Base-by-base conservation (phyloP, 306 rosid genomes). In the Calophaca sinica region DNA sequence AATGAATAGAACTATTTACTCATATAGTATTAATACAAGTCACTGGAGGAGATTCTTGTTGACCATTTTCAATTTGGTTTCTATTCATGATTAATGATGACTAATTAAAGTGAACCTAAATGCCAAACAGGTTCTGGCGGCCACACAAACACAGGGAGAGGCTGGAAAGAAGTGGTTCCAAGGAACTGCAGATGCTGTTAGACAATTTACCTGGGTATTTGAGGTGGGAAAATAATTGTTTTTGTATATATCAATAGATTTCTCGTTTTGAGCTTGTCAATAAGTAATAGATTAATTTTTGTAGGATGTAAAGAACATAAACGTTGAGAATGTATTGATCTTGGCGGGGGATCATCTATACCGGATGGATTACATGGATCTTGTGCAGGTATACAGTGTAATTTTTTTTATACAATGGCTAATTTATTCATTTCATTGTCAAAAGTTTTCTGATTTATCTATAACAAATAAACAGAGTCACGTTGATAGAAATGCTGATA, bases 151-250 rank as follows among this genome's bases (percentile, higher is more conserved):
- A 13, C 90, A 90, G 0, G 99, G 97, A 78, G 93, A 90, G 76
- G 79, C 93, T 7, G 99, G 99, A 78, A 94, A 90, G 61, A 87
- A 57, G 45, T 94, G 99, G 99, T 94, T 94, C 76, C 97, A 94
- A 78, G 97, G 99, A 82, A 94, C 99, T 44, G 97, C 99, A 20
- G 99, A 94, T 81, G 99, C 97, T 72, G 99, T 94, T 68, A 92
- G 99, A 78, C 96, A 94, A 87, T 94, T 90, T 59, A 78, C 83
- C 26, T 94, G 99, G 99, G 89, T 94, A 54, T 89, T 94, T 85
- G 97, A 92, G 99, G 99, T 94, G 63, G 33, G 86, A 49, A 39
- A 58, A 55, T 53, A 57, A 3, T 61, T 7, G 33, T 57, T 10
- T 5, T 63, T 53, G 26, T 35, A 12, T 79, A 14, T 4, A 15